phyloP scores from a whole-genome alignment of 2,329 filamentous ascomycete species.

The Fusarium xyrophilum region DNA sequence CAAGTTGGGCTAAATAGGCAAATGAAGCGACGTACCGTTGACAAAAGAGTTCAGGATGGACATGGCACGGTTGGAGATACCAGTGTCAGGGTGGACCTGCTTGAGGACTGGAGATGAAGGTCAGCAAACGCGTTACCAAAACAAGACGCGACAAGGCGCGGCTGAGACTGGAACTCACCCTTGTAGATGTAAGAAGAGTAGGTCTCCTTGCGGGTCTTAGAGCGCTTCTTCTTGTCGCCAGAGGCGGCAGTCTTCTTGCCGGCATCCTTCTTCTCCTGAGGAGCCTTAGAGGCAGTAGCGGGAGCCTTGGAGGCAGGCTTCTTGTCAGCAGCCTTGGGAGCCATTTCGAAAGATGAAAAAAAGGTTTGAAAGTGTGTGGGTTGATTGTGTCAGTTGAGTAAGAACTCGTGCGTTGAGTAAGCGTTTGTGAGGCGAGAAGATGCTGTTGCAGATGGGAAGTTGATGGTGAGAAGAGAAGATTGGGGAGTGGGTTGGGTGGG shows the following conservation, averaged over 20 bases:
- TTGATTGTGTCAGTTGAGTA: constrained; percentile 22
- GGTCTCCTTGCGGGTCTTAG: constrained; percentile 99
- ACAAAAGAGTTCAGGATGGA: constrained; percentile 99
- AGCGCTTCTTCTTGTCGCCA: constrained; percentile 99
- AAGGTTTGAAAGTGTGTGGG: constrained; percentile 1
- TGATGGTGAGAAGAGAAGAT: constrained; percentile 56
- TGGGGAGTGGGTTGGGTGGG: constrained; percentile 60
- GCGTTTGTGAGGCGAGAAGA: constrained; percentile 43
- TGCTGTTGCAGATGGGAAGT: constrained; percentile 49
- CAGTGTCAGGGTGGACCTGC: constrained; percentile 99
- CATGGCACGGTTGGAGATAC: constrained; percentile 99
- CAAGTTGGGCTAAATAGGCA: not conserved
- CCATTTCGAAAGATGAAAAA: constrained; percentile 65
- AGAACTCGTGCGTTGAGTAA: constrained; percentile 22
- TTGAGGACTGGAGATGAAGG: constrained; percentile 77
- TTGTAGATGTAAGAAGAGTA: constrained; percentile 99
- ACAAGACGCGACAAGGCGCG: constrained; percentile 15
- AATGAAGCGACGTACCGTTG: constrained; percentile 73
- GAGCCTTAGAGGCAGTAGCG: constrained; percentile 70
- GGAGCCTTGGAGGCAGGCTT: constrained; percentile 98
- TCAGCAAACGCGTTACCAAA: constrained; percentile 30
- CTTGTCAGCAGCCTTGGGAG: constrained; percentile 98
- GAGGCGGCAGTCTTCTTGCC: constrained; percentile 98
- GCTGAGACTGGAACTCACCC: constrained; percentile 63
- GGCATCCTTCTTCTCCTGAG: constrained; percentile 94